Base-by-base conservation (phyloP, 345 rosid genomes). In the Sisymbrium irio region DNA sequence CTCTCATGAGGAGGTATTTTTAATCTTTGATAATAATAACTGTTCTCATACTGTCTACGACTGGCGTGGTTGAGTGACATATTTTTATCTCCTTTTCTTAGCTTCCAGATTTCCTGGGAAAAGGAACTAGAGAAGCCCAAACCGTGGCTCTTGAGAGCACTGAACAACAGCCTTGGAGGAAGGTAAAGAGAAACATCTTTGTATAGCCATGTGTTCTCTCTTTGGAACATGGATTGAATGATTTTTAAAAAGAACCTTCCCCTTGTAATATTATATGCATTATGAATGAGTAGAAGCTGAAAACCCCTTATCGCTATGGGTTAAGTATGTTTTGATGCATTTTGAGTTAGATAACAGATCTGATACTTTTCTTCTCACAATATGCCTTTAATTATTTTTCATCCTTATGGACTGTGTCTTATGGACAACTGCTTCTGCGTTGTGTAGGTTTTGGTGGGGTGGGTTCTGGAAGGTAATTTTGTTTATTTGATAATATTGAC, bases 381-480 rank as follows among this genome's bases (percentile, higher is more conserved):
- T 54, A 12, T 65, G 41, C 66, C 20, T 3, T 3, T 25, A 46
- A 17, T 22, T 57, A 40, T 15, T 12, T 50, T 7, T 56, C 47
- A 47, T 71, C 47, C 19, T 39, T 75, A 9, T 22, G 60, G 14
- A 41, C 72, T 74, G 47, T 64, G 4, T 47, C 64, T 65, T 65
- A 82, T 47, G 65, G 17, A 61, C 72, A 67, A 65, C 32, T 58
- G 51, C 37, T 62, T 62, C 17, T 54, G 37, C 44, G 37, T 74
- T 81, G 73, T 82, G 64, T 81, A 95, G 99, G 93, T 95, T 95
- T 81, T 92, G 93, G 97, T 88, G 83, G 87, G 99, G 97, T 81
- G 99, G 99, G 77, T 89, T 92, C 58, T 95, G 97, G 97, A 95
- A 95, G 99, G 99, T 92, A 87, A 50, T 44, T 33, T 75, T 81